These are phyloP conservation scores for Rutidosis leptorrhynchoides DNA, from an alignment of 129 eudicot species.

Conservation along the genomic window DNA sequence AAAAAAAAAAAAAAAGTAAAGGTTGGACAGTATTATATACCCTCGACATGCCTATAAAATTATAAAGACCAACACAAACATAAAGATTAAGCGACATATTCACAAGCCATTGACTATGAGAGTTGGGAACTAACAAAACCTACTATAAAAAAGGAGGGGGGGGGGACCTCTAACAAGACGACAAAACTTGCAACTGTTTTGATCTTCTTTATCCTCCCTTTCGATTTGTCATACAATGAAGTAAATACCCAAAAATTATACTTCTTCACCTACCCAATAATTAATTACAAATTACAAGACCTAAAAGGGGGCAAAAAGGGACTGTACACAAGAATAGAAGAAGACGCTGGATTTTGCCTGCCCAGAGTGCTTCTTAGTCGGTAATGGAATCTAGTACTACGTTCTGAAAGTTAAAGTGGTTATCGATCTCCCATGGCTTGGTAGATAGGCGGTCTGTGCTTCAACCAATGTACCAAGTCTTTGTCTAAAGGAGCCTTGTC, in stretches of 20 bases:
- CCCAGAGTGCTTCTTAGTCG: conserved; percentile 27
- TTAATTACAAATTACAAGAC: conserved; percentile 59
- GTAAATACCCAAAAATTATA: too few relatives aligned
- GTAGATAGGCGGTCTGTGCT: conserved; percentile 75
- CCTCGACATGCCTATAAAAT: conserved; percentile 2
- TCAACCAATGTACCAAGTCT: conserved; percentile 86
- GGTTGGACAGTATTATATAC: not conserved
- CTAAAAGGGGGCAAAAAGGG: conserved; percentile 32
- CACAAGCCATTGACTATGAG: conserved; percentile 26
- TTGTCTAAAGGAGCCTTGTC: conserved; percentile 55
- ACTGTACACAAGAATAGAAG: conserved; percentile 86
- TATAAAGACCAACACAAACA: conserved; percentile 16
- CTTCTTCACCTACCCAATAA: conserved; percentile 42
- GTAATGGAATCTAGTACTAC: conserved; percentile 27
- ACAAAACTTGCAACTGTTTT: conserved; percentile 25
- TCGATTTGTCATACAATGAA: conserved; percentile 29
- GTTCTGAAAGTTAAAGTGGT: conserved; percentile 20
- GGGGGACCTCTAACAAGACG: not conserved
- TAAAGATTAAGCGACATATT: conserved; percentile 23
- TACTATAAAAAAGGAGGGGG: not conserved
- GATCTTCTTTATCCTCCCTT: conserved; percentile 29
- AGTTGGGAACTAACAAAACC: conserved; percentile 11
- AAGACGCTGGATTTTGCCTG: conserved; percentile 23
- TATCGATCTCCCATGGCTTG: conserved; percentile 91
- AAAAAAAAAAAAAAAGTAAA: conserved; percentile 1